These are phyloP conservation scores for Starmera caribaea DNA, from an alignment of 805 yeast genomes.

Conservation along the genomic window DNA sequence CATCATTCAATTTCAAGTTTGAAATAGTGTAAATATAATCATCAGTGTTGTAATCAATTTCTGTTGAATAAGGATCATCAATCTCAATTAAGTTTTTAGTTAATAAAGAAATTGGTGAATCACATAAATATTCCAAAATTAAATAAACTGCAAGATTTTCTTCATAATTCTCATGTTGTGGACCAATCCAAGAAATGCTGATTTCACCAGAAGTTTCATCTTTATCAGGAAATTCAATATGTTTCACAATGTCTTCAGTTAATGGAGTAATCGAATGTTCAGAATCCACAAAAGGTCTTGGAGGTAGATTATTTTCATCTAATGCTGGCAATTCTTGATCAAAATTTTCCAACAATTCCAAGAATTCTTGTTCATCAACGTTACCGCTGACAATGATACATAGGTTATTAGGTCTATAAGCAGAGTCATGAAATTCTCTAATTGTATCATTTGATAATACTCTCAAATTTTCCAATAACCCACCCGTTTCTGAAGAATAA, in stretches of 20 bases:
- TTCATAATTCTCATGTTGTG: constrained; percentile 40
- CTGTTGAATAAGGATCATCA: constrained; percentile 72
- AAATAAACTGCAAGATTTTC: constrained; percentile 62
- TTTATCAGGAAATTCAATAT: constrained; percentile 76
- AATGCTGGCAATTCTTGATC: constrained; percentile 45
- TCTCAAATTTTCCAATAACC: constrained; percentile 69
- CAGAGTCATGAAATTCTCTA: constrained; percentile 56
- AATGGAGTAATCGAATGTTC: constrained; percentile 30
- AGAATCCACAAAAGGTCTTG: constrained; percentile 76
- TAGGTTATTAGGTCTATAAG: constrained; percentile 77
- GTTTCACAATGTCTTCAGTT: constrained; percentile 29
- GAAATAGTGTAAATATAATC: constrained; percentile 59
- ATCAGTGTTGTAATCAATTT: constrained; percentile 60
- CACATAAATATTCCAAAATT: constrained; percentile 65
- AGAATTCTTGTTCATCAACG: constrained; percentile 64
- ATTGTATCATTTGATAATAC: constrained; percentile 65
- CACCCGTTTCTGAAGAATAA: constrained; percentile 92
- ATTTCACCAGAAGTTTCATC: constrained; percentile 82
- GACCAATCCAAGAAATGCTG: constrained; percentile 74
- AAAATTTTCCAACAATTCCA: constrained; percentile 48
- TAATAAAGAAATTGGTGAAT: constrained; percentile 68
- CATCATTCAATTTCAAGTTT: constrained; percentile 50
- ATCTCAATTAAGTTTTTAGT: constrained; percentile 67
- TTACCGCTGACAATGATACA: constrained; percentile 81
- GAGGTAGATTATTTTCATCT: constrained; percentile 18